A percentile compares a stretch with the other conserved stretches of the same genome.
phyloP scores from a whole-genome alignment of 2,329 filamentous ascomycete species.

The Fusarium kyushuense region DNA sequence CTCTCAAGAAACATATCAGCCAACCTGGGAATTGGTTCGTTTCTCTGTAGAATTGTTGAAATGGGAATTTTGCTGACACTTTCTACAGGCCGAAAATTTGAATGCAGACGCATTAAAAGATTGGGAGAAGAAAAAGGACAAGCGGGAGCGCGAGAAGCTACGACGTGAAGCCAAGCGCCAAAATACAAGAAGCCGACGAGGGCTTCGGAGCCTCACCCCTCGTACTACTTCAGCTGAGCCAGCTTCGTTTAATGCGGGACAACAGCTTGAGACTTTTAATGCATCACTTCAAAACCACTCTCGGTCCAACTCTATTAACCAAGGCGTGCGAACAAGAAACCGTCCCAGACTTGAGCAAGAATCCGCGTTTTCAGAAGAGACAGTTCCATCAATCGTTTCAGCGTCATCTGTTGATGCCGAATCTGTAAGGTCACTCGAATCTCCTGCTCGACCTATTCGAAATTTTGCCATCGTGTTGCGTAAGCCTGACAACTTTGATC shows the following conservation, averaged over 20 bases:
- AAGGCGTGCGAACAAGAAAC: constrained; percentile 40
- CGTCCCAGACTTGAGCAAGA: constrained; percentile 38
- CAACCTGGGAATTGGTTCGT: constrained; percentile 52
- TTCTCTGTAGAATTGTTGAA: background rate
- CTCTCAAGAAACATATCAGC: constrained; percentile 49
- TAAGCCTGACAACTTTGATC: constrained; percentile 51
- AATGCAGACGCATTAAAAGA: constrained; percentile 47
- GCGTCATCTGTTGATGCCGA: constrained; percentile 44
- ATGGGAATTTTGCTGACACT: constrained; percentile 4
- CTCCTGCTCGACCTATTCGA: constrained; percentile 20
- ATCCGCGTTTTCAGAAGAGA: constrained; percentile 48
- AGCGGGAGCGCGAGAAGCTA: constrained; percentile 3
- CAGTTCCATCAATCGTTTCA: constrained; percentile 49
- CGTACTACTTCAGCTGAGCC: constrained; percentile 2
- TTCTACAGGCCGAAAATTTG: constrained; percentile 1
- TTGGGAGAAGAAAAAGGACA: constrained; percentile 46
- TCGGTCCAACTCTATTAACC: constrained; percentile 29
- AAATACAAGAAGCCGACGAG: constrained; percentile 17
- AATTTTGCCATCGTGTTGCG: constrained; percentile 49
- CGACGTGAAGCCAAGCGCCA: constrained; percentile 5
- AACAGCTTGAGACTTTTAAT: constrained; percentile 35
- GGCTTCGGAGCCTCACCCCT: constrained; percentile 9
- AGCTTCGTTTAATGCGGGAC: constrained; percentile 32
- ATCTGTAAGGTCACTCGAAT: constrained; percentile 24
- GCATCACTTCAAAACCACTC: constrained; percentile 22